A percentile compares a stretch with the other conserved stretches of the same genome.
Conservation (phyloP, 495 filamentous ascomycete genomes). For the Rhypophila decipiens region DNA sequence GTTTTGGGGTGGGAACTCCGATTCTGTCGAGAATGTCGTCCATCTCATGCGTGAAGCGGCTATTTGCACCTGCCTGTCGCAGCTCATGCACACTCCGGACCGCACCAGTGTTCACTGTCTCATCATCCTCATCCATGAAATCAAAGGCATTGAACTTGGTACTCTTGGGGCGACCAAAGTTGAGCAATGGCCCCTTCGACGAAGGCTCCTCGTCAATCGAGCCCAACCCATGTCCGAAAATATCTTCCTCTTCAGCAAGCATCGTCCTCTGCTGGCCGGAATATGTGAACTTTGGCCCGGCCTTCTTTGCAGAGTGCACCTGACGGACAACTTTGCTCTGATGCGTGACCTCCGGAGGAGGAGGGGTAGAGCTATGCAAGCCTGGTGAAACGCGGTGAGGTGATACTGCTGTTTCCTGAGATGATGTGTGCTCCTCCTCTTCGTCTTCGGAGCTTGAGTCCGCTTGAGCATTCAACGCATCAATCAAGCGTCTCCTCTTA, state of each 20-base stretch:
- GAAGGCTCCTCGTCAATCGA: slow-evolving; percentile 22
- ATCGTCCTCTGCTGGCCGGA: slow-evolving; percentile 44
- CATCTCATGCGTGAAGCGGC: slow-evolving; percentile 71
- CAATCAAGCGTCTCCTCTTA: slow-evolving; percentile 47
- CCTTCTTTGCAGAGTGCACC: slow-evolving; percentile 15
- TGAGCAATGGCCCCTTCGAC: slow-evolving; percentile 31
- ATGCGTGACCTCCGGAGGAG: slow-evolving; percentile 1
- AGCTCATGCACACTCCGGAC: slow-evolving; percentile 88
- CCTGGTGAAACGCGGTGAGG: slow-evolving; percentile 1
- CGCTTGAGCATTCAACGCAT: slow-evolving; percentile 45
- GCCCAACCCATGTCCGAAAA: slow-evolving; percentile 20
- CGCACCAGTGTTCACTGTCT: slow-evolving; percentile 48
- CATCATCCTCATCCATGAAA: slow-evolving; percentile 41
- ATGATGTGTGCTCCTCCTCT: slow-evolving; percentile 4
- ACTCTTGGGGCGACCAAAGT: slow-evolving; percentile 32
- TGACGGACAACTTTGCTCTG: slow-evolving; percentile 8
- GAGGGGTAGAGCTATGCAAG: slow-evolving; percentile 12
- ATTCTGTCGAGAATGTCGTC: slow-evolving; percentile 83
- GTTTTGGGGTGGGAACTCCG: slow-evolving; percentile 47
- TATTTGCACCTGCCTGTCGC: slow-evolving; percentile 76
- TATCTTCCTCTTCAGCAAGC: slow-evolving; percentile 35
- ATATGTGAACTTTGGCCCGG: slow-evolving; percentile 38
- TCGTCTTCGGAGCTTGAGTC: slow-evolving; percentile 16
- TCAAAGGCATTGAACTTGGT: slow-evolving; percentile 18
- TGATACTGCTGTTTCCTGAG: slow-evolving; percentile 1